Percentiles rank a stretch among this genome's conserved stretches.
Evolutionary conservation across 805 yeast genomes (phyloP).

Genomic region (Candida nemodendra): DNA sequence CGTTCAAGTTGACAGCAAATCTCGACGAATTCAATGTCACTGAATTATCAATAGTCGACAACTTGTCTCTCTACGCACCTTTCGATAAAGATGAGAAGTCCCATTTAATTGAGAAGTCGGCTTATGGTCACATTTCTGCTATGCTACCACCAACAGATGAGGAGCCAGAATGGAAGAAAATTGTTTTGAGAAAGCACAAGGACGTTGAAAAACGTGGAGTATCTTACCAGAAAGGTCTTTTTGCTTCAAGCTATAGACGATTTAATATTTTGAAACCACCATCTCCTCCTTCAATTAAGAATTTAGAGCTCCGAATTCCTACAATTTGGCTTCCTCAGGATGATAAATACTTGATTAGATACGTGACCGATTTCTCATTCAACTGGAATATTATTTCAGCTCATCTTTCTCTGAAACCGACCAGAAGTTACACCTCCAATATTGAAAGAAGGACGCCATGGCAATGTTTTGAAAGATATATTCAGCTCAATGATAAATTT

Average conservation of each 20-base stretch:
- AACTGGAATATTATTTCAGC: conserved; percentile 93
- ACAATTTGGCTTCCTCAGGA: conserved; percentile 97
- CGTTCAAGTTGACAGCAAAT: conserved; percentile 47
- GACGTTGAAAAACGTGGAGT: conserved; percentile 41
- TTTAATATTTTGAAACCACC: conserved; percentile 80
- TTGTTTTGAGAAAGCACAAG: conserved; percentile 48
- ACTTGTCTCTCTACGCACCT: conserved; percentile 47
- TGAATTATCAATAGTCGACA: conserved; percentile 47
- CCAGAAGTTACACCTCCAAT: conserved; percentile 74
- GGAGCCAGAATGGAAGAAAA: conserved; percentile 56
- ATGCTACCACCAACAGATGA: conserved; percentile 65
- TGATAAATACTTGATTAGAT: conserved; percentile 73
- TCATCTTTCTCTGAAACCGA: conserved; percentile 64
- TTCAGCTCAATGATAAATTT: conserved; percentile 86
- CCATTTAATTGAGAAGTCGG: conserved; percentile 29
- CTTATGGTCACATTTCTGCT: conserved; percentile 59
- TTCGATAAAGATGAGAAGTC: conserved; percentile 38
- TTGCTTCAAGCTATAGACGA: conserved; percentile 52
- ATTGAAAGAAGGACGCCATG: conserved; percentile 96
- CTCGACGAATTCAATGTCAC: conserved; percentile 41
- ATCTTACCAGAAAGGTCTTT: conserved; percentile 53
- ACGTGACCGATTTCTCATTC: conserved; percentile 82
- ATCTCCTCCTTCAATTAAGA: conserved; percentile 79
- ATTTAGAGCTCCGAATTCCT: conserved; percentile 81
- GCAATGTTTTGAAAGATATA: conserved; percentile 97